Evolutionary conservation across 352 stramenopile genomes (phyloP).

Genomic region (Blastocystis sp.): DNA sequence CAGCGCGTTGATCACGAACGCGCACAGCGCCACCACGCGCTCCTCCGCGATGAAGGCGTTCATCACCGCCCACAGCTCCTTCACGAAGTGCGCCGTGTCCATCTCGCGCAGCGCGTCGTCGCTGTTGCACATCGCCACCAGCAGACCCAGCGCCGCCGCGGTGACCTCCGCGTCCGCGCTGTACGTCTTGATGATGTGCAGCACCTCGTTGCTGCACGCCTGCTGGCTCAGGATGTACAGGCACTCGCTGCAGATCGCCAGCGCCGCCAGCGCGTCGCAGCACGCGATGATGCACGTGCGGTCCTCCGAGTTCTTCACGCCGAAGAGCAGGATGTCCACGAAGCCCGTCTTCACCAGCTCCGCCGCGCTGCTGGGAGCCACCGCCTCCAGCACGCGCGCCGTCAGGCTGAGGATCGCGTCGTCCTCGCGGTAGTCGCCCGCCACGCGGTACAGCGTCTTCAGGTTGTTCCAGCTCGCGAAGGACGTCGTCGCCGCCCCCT

Average conservation of each 20-base stretch:
- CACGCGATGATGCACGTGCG: constrained; percentile 52
- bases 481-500: neutral
- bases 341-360: constrained; percentile 64
- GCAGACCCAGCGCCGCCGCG: constrained; percentile 27
- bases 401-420: constrained; percentile 24
- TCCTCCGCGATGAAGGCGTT: constrained; percentile 30
- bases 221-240: constrained; percentile 68
- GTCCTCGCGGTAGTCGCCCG: constrained; percentile 47
- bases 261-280: constrained; percentile 48
- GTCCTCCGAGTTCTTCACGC: constrained; percentile 24
- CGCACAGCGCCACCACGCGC: constrained; percentile 37
- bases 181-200: constrained; percentile 31
- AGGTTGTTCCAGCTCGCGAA: constrained; percentile 49
- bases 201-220: constrained; percentile 38
- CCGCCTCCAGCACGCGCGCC: constrained; percentile 32
- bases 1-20: constrained; percentile 41
- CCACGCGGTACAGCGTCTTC: constrained; percentile 30
- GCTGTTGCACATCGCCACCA: constrained; percentile 38
- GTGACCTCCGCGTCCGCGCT: constrained; percentile 27
- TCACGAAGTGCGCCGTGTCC: constrained; percentile 32
- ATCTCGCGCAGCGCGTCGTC: constrained; percentile 56
- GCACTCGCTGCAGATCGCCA: constrained; percentile 40
- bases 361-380: constrained; percentile 6
- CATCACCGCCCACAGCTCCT: constrained; percentile 61
- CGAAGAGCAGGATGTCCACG: constrained; percentile 56